Evolutionary conservation across 1,284 basidiomycete species (phyloP).

Genomic region (Apiotrichum brassicae): DNA sequence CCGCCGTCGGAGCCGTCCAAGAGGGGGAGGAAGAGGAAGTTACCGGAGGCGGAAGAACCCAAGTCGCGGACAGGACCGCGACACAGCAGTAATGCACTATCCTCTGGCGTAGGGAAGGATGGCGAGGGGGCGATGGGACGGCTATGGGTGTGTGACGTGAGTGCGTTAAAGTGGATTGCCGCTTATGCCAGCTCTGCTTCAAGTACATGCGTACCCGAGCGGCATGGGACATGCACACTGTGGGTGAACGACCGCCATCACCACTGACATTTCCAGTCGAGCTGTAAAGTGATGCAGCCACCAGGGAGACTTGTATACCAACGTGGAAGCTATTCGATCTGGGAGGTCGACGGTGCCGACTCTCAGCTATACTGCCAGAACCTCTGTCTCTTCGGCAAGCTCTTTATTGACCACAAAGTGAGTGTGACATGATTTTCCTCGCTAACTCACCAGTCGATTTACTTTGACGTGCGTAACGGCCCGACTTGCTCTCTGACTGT

Average conservation of each 20-base stretch:
- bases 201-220: constrained; percentile 81
- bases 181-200: constrained; percentile 63
- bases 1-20: background rate
- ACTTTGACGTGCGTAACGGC: constrained; percentile 61
- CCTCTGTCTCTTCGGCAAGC: constrained; percentile 88
- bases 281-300: constrained; percentile 66
- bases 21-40: constrained; percentile 11
- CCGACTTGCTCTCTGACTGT: constrained; percentile 1
- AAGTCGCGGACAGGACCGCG: constrained; percentile 5
- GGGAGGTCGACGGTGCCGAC: constrained; percentile 87
- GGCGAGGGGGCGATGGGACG: constrained; percentile 39
- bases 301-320: constrained; percentile 89
- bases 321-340: constrained; percentile 80
- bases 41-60: background rate
- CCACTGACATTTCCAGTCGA: constrained; percentile 52
- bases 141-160: constrained; percentile 46
- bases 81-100: constrained; percentile 63
- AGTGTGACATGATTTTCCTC: constrained; percentile 1
- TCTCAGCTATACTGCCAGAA: constrained; percentile 93
- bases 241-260: constrained; percentile 50
- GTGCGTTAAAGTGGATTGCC: constrained; percentile 8
- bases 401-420: constrained; percentile 94
- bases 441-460: constrained; percentile 59
- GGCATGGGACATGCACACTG: constrained; percentile 67
- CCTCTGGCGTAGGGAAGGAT: constrained; percentile 57